Base-by-base conservation (phyloP, 495 filamentous ascomycete genomes). In the Bryoglossum gracile region DNA sequence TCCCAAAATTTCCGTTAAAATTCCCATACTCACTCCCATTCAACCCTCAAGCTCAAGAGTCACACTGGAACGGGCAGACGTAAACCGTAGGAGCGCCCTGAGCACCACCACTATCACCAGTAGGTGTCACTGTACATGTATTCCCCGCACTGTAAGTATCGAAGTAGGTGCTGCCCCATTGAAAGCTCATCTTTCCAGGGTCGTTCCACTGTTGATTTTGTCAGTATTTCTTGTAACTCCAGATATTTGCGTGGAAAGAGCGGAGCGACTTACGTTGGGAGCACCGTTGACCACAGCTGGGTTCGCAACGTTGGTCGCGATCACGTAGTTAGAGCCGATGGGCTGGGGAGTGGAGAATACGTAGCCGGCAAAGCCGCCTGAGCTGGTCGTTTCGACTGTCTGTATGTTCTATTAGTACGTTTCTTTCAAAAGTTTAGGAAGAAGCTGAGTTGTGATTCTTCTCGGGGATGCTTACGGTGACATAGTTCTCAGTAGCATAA, bases 121-220 rank as follows among this genome's bases (percentile, higher is more conserved):
- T 42, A 21, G 49, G 18, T 13, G 32, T 40, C 10, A 39, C 43
- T 11, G 21, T 37, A 25, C 49, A 51, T 24, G 40, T 18, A 9
- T 24, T 39, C 5, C 49, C 49, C 9, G 33, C 13, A 17, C 49
- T 50, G 22, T 43, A 52, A 9, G 23, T 39, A 30, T 55, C 35
- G 24, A 32, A 55, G 4, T 8, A 16, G 24, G 25, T 14, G 5
- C 18, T 46, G 32, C 52, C 52, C 52, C 52, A 55, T 8, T 21
- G n/a, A 18, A 55, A 55, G 46, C 52, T 55, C 35, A 55, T 13
- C 40, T 46, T 46, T 1, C 52, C 52, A 5, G 52, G 46, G 30
- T 55, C 52, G 23, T 41, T 50, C 47, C 47, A 50, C 47, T 50
- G 17, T 26, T 23, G 17, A 3, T 16, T 30, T 25, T 0, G 5